phyloP scores from a whole-genome alignment of 352 stramenopile species.

The Phytophthora capsici region DNA sequence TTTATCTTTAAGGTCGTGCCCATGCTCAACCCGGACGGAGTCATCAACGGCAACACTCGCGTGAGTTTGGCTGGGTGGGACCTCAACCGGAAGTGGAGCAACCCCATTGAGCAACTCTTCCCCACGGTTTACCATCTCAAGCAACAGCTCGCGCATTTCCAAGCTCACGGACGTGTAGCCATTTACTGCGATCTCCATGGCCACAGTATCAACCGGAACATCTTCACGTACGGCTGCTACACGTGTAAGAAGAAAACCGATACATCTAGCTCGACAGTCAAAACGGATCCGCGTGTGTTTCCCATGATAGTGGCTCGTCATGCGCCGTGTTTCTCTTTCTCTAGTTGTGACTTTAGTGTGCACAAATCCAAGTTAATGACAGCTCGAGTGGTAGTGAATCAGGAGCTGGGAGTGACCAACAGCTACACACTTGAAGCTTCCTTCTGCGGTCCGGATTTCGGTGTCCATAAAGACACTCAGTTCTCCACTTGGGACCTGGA shows the following conservation, averaged over 20 bases:
- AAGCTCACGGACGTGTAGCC: conserved; percentile 64
- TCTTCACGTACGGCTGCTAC: conserved; percentile 89
- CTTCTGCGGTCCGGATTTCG: conserved; percentile 89
- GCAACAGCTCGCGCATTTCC: conserved; percentile 64
- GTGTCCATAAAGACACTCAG: conserved; percentile 67
- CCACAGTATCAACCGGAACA: conserved; percentile 85
- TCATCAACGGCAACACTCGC: conserved; percentile 93
- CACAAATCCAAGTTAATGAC: conserved; percentile 91
- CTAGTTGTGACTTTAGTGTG: conserved; percentile 90
- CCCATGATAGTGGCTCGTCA: conserved; percentile 82
- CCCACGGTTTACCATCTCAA: conserved; percentile 86
- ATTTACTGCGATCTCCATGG: conserved; percentile 88
- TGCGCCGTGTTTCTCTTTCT: conserved; percentile 78
- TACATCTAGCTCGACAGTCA: conserved; percentile 27
- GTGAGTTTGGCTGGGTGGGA: conserved; percentile 87
- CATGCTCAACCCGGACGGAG: conserved; percentile 94
- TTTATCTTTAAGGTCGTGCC: conserved; percentile 93
- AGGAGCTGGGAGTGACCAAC: conserved; percentile 86
- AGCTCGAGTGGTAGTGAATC: conserved; percentile 89
- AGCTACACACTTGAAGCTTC: conserved; percentile 92
- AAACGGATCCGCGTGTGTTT: conserved; percentile 76
- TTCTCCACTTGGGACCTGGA: conserved; percentile 80
- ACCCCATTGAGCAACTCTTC: conserved; percentile 79
- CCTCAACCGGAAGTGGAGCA: conserved; percentile 85
- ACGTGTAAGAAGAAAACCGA: conserved; percentile 41